Percentiles rank a stretch among this genome's conserved stretches.
Conservation (phyloP, 495 filamentous ascomycete genomes). For the Staphylotrichum longicolle region DNA sequence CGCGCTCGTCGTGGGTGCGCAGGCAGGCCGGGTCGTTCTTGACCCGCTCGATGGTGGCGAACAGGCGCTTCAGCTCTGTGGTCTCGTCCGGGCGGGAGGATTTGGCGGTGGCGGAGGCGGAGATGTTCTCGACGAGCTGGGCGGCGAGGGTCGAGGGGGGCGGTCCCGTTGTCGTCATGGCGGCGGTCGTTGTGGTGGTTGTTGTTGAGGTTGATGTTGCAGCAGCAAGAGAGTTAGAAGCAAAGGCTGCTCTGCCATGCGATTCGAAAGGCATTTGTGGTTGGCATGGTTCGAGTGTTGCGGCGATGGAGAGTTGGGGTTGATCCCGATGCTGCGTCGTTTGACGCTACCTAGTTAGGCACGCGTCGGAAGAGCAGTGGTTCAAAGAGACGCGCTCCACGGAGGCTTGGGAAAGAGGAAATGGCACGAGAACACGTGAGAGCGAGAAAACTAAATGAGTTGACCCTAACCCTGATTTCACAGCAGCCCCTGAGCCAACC, state of each 20-base stretch:
- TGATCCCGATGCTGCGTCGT: constrained; percentile 1
- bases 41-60: constrained; percentile 40
- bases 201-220: constrained; percentile 2
- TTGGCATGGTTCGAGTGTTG: constrained; percentile 20
- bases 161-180: constrained; percentile 27
- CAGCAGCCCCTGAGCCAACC: background rate
- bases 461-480: constrained; percentile 15
- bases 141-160: constrained; percentile 70
- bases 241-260: constrained; percentile 19
- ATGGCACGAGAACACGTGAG: constrained; percentile 13
- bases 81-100: constrained; percentile 44
- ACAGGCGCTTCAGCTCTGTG: constrained; percentile 43
- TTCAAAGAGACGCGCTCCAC: constrained; percentile 5
- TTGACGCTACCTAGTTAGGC: background rate
- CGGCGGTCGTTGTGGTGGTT: background rate
- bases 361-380: background rate
- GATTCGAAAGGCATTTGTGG: constrained; percentile 26
- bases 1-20: constrained; percentile 57
- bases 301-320: constrained; percentile 1
- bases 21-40: constrained; percentile 43
- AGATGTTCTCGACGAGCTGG: constrained; percentile 59
- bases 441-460: background rate
- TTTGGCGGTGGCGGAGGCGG: constrained; percentile 35
- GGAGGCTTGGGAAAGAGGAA: background rate
- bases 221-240: background rate